Evolutionary conservation across 2,329 filamentous ascomycete genomes (phyloP).

Genomic region (Pseudocercospora pini-densiflorae): DNA sequence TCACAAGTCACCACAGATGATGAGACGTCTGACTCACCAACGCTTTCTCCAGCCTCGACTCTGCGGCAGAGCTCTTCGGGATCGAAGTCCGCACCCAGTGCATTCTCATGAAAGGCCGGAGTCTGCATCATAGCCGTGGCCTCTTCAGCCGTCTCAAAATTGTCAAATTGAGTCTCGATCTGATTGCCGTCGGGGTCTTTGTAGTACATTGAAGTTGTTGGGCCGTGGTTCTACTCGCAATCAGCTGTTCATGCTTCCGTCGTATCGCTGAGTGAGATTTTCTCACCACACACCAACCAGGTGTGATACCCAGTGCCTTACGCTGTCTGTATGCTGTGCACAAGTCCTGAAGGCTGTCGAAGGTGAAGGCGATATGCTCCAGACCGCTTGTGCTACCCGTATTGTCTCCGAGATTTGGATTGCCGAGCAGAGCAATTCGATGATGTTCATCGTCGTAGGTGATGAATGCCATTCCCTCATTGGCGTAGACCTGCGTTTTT

Average conservation of each 20-base stretch:
- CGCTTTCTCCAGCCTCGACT: constrained; percentile 34
- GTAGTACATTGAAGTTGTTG: constrained; percentile 34
- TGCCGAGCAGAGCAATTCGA: constrained; percentile 29
- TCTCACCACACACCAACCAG: constrained; percentile 28
- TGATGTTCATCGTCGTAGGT: constrained; percentile 38
- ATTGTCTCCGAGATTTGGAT: constrained; percentile 23
- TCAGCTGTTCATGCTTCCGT: not conserved
- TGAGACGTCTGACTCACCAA: constrained; percentile 11
- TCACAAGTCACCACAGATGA: not conserved
- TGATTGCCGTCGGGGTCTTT: constrained; percentile 33
- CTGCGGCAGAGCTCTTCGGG: constrained; percentile 47
- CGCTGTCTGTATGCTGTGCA: constrained; percentile 31
- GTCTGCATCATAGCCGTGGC: constrained; percentile 47
- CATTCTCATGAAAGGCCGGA: constrained; percentile 47
- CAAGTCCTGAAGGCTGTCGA: constrained; percentile 27
- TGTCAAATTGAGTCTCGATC: constrained; percentile 32
- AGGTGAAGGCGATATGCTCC: constrained; percentile 37
- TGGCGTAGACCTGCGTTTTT: constrained; percentile 17
- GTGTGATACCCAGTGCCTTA: constrained; percentile 27
- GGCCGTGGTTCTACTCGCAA: constrained; percentile 28
- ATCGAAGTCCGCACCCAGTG: constrained; percentile 52
- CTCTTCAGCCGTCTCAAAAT: constrained; percentile 37
- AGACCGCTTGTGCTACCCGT: constrained; percentile 23
- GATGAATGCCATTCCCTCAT: constrained; percentile 30
- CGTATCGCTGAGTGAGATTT: not conserved